Evolutionary conservation across 176 grass and related monocot species (phyloP), one percentile per base, ranked within the genome.

Genomic region (Puya raimondii): DNA sequence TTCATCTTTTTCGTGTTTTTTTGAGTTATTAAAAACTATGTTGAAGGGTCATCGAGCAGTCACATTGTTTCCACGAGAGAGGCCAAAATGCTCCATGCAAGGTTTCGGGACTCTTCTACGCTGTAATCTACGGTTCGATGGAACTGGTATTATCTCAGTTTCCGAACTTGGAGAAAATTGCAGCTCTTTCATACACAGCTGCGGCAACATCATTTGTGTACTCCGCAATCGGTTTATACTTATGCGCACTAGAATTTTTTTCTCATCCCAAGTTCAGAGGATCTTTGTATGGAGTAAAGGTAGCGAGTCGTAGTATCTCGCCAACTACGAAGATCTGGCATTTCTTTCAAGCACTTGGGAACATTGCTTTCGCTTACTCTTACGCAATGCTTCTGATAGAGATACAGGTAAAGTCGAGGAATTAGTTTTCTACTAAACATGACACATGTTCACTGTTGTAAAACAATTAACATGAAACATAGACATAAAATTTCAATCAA

Each of bases 361-460:
- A 48, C 27, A 48, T 67, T 48, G 23, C 65, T 42, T 67, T 67
- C n/a, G 33, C 65, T n/a, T 67, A 48, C 65, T 47, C 65, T 67
- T 67, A 47, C 29, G 5, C 65, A 25, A 67, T 67, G 65, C 65
- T 67, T 67, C 65, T 67, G 15, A 67, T 67, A 67, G 65, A 67
- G 65, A 67, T 67, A 29, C 33, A 48, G 65, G 65, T 67, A 67
- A 63, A 5, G 33, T 42, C 33, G 33, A 42, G 5, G 33, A 42
- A 5, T 42, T 42, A 5, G 7, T 42, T 42, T 42, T 5, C 33
- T 42, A 42, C 33, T 42, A 42, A 5, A 7, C 33, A 42, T 42
- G 33, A 42, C 1, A 7, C 33, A 42, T 42, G 33, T 42, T 42
- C 7, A 6, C 33, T 42, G 33, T 42, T 42, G 33, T 42, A 42